These are phyloP conservation scores for Pseudogymnoascus sp. DNA, from an alignment of 2,329 filamentous ascomycete genomes.

Conservation along the genomic window DNA sequence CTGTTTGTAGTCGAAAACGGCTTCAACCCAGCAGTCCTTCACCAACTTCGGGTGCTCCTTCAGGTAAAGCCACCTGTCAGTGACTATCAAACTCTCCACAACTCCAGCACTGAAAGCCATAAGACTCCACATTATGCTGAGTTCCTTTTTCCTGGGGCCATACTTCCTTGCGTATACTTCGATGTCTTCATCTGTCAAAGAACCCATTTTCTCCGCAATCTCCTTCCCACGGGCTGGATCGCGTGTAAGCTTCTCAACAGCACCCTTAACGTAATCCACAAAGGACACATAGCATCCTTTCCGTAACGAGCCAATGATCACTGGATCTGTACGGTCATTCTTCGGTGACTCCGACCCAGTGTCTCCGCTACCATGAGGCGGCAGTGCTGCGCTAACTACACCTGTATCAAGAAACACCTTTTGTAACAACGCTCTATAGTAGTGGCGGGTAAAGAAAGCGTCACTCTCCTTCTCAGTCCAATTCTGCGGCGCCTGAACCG, in stretches of 20 bases:
- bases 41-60: conserved; percentile 65
- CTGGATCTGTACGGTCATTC: conserved; percentile 58
- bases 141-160: conserved; percentile 60
- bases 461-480: conserved; percentile 79
- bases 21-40: conserved; percentile 77
- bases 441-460: conserved; percentile 84
- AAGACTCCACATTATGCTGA: conserved; percentile 82
- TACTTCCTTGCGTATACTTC: conserved; percentile 59
- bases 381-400: conserved; percentile 50
- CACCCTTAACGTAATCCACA: conserved; percentile 68
- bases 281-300: conserved; percentile 75
- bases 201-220: conserved; percentile 56
- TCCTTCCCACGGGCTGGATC: conserved; percentile 50
- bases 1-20: conserved; percentile 78
- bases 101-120: conserved; percentile 94
- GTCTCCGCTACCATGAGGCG: conserved; percentile 10
- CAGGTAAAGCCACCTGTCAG: conserved; percentile 83
- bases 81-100: conserved; percentile 81
- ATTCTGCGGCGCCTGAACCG: conserved; percentile 87
- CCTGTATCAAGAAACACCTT: conserved; percentile 83
- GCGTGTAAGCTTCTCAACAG: conserved; percentile 62
- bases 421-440: conserved; percentile 84
- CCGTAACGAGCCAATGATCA: conserved; percentile 77
- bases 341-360: conserved; percentile 33
- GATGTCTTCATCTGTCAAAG: conserved; percentile 68